These are phyloP conservation scores for Solanum gracilifrons DNA, from an alignment of 257 asterid genomes.

Conservation along the genomic window DNA sequence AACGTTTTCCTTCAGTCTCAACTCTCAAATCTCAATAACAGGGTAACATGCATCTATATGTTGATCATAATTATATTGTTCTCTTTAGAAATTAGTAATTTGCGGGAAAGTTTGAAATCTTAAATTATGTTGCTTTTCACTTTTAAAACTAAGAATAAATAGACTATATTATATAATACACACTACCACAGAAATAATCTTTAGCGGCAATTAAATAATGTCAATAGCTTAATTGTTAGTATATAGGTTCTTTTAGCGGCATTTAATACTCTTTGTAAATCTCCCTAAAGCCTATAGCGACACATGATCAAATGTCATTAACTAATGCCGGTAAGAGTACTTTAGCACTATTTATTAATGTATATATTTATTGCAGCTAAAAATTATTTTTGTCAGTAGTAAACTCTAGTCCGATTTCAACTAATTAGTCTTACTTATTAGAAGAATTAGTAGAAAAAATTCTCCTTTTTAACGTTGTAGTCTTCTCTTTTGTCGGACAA, in stretches of 20 bases:
- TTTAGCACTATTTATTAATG: background rate
- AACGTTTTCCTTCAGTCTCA: background rate
- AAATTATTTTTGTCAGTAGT: too few species aligned
- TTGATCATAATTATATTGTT: background rate
- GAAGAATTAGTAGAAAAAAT: background rate
- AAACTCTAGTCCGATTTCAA: background rate
- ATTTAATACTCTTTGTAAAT: too few species aligned
- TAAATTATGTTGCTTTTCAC: background rate
- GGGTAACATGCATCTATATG: background rate
- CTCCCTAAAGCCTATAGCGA: too few species aligned
- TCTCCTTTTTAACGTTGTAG: background rate
- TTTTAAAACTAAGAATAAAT: background rate
- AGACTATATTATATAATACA: background rate
- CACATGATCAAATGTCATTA: background rate
- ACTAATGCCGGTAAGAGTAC: background rate
- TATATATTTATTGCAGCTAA: background rate
- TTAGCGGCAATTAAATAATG: too few species aligned
- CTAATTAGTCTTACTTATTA: background rate
- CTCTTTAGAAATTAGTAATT: background rate
- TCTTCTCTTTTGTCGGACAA: background rate
- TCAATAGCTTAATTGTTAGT: too few species aligned
- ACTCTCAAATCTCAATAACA: background rate
- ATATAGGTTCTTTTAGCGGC: too few species aligned
- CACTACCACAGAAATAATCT: accelerated
- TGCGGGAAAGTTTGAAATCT: background rate